A percentile compares a stretch with the other conserved stretches of the same genome.
Conservation (phyloP, 768 basidiomycete genomes). For the Epithele typhae region DNA sequence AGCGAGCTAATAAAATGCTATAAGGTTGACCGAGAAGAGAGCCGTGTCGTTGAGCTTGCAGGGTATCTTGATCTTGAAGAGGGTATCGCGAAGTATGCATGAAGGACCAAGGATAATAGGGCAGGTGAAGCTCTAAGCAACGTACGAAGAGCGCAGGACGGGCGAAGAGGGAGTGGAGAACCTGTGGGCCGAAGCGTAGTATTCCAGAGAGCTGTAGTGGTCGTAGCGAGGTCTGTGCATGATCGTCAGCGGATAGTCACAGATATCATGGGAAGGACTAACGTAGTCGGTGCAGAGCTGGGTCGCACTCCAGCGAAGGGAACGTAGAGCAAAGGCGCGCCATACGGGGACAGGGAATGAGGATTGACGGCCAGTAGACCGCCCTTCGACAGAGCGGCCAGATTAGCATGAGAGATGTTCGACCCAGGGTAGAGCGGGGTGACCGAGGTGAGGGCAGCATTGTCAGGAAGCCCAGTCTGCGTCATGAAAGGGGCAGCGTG, state of each 20-base stretch:
- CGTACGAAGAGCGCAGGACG: constrained; percentile 1
- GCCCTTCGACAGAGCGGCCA: constrained; percentile 7
- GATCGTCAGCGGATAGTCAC: not conserved
- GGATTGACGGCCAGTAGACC: constrained; percentile 17
- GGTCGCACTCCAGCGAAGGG: constrained; percentile 20
- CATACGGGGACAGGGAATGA: constrained; percentile 10
- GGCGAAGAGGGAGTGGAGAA: constrained; percentile 3
- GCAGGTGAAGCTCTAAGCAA: not conserved
- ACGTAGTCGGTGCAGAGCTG: constrained; percentile 24
- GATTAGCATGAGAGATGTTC: constrained; percentile 6
- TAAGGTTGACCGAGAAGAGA: too few relatives aligned
- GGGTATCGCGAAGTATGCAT: too few relatives aligned
- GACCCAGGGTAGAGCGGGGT: constrained; percentile 12
- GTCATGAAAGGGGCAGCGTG: constrained; percentile 28
- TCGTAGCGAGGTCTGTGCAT: constrained; percentile 8
- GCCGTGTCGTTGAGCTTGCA: too few relatives aligned
- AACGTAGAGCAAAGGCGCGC: constrained; percentile 15
- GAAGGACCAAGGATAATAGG: too few relatives aligned
- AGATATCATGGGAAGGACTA: not conserved
- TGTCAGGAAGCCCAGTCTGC: constrained; percentile 5
- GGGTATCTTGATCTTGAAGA: too few relatives aligned
- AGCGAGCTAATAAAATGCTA: too few relatives aligned
- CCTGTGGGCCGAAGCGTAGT: not conserved
- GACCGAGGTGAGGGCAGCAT: constrained; percentile 5
- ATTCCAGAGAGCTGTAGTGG: not conserved